Evolutionary conservation across 1,284 basidiomycete genomes (phyloP).

Genomic region (Gastroboletus turbinatus): DNA sequence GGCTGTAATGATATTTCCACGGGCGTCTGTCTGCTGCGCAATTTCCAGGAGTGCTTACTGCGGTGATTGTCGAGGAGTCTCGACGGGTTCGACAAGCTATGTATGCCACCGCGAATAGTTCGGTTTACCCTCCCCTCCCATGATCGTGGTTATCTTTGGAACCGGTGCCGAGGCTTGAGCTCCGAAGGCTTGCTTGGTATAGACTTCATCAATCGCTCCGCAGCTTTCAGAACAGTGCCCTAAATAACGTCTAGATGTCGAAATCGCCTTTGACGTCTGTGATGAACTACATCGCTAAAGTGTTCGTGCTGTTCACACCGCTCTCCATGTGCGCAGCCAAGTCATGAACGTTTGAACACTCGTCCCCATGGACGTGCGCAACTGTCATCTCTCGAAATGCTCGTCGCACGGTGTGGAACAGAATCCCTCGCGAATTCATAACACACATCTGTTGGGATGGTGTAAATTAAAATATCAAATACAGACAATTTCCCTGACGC

Average conservation of each 20-base stretch:
- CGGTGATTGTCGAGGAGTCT: background rate
- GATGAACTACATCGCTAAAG: background rate
- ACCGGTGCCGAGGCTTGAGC: background rate
- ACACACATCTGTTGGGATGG: background rate
- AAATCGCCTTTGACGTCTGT: background rate
- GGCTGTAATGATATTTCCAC: background rate
- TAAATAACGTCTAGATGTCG: background rate
- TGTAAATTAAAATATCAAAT: background rate
- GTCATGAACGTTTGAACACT: background rate
- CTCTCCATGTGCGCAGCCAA: background rate
- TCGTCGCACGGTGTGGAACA: background rate
- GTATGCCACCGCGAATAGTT: background rate
- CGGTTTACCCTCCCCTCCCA: background rate
- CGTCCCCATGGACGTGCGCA: background rate
- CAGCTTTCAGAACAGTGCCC: background rate
- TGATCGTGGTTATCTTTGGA: background rate
- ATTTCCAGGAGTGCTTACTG: background rate
- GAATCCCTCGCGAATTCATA: background rate
- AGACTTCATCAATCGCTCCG: background rate
- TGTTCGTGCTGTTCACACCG: background rate
- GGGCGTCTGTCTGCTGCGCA: background rate
- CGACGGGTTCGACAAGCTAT: too few species aligned
- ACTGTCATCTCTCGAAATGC: background rate
- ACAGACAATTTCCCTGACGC: conserved; percentile 1
- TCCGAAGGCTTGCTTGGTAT: background rate